Base-by-base conservation (phyloP, 2,329 filamentous ascomycete genomes). In the Acephala macrosclerotiorum region DNA sequence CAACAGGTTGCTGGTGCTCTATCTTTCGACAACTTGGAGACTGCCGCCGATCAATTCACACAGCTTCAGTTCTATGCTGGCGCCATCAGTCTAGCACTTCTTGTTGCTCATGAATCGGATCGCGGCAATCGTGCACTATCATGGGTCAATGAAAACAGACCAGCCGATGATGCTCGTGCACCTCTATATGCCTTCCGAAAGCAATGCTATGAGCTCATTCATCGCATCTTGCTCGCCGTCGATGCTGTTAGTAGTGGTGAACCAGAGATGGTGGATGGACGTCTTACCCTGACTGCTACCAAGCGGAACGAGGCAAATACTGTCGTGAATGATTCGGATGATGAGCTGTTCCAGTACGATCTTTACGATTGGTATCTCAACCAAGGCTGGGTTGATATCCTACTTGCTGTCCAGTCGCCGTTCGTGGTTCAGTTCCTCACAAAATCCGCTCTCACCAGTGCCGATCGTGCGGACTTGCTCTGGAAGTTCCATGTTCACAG, bases 321-420 rank as follows among this genome's bases (percentile, higher is more conserved):
- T 53, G 92, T 97, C 2, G 94, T 99, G 72, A 93, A 96, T 75
- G 87, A 86, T 65, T 97, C 95, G 0, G 87, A 90, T 16, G 96
- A 99, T 71, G 93, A 97, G 75, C 92, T 97, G 4, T 99, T 99
- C 81, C 91, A 98, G 77, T 96, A 93, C 67, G 93, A 93, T 73
- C 84, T 99, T n/a, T 99, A 97, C 77, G 94, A 97, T 74, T 99
- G 96, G 95, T 99, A 99, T 78, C 89, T 98, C 71, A 80, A 86
- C 61, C 90, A 94, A 76, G 91, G 91, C 20, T 94, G 92, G 89
- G 91, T 88, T 11, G 93, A 97, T 69, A 90, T 94, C 16, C 86
- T 99, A 33, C 86, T 99, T 38, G 89, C 91, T 40, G 93, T 96
- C 60, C 87, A 94, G 64, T 97, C 94, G 5, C 87, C 90, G 0